Conservation (phyloP, 2,329 filamentous ascomycete species). For the Geosmithia morbida region DNA sequence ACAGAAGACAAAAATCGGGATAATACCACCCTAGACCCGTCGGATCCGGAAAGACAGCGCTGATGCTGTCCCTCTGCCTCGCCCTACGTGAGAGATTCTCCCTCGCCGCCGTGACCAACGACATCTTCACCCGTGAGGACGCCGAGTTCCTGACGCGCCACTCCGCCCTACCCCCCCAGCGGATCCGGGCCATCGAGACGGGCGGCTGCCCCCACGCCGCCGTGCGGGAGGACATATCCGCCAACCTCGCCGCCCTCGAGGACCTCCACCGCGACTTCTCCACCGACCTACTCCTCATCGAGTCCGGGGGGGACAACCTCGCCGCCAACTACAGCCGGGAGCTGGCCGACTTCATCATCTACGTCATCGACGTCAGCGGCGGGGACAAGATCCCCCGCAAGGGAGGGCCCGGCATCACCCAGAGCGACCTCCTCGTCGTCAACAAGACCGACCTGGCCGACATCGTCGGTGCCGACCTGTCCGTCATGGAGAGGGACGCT, state of each 20-base stretch:
- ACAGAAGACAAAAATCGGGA: not conserved
- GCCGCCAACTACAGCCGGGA: conserved; percentile 94
- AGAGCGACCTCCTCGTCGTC: conserved; percentile 83
- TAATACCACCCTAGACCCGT: conserved; percentile 50
- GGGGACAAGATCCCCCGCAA: conserved; percentile 96
- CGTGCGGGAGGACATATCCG: conserved; percentile 89
- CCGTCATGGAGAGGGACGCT: conserved; percentile 89
- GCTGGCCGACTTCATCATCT: conserved; percentile 94
- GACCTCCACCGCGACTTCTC: conserved; percentile 69
- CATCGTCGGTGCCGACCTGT: conserved; percentile 77
- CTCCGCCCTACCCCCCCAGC: conserved; percentile 64
- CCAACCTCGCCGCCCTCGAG: conserved; percentile 85
- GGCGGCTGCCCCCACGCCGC: conserved; percentile 95
- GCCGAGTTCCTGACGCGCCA: conserved; percentile 90
- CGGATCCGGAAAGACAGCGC: conserved; percentile 89
- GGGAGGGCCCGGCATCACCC: conserved; percentile 92
- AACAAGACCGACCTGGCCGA: conserved; percentile 96
- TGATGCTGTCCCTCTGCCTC: conserved; percentile 88
- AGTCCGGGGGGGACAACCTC: conserved; percentile 90
- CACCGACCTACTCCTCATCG: conserved; percentile 79
- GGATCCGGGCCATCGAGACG: conserved; percentile 93
- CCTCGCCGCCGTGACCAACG: conserved; percentile 93
- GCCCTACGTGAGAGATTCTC: conserved; percentile 68
- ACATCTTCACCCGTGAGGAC: conserved; percentile 97
- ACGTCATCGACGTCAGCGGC: conserved; percentile 93